These are phyloP conservation scores for Phytophthora palmivora DNA, from an alignment of 352 stramenopile species.

Conservation along the genomic window DNA sequence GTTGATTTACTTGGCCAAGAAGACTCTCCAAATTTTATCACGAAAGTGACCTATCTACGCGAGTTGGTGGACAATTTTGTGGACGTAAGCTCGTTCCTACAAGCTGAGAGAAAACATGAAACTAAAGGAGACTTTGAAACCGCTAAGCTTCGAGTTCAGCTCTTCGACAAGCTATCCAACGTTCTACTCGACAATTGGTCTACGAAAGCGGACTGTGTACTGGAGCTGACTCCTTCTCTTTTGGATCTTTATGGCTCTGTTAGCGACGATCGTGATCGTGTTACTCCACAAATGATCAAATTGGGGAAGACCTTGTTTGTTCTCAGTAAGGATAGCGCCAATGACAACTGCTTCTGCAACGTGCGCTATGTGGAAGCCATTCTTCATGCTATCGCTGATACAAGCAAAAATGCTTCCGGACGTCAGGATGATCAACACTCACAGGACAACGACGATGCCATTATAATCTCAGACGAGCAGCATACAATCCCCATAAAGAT, in stretches of 20 bases:
- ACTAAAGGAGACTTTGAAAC: background rate
- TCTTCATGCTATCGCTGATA: constrained; percentile 47
- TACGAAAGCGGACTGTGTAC: constrained; percentile 33
- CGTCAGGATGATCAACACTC: constrained; percentile 10
- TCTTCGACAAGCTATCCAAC: constrained; percentile 38
- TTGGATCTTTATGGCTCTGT: constrained; percentile 43
- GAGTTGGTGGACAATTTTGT: constrained; percentile 31
- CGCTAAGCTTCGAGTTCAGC: constrained; percentile 24
- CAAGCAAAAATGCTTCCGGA: constrained; percentile 13
- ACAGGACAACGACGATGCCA: constrained; percentile 4
- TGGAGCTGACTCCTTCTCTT: constrained; percentile 51
- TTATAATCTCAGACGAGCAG: constrained; percentile 2
- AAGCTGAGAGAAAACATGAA: constrained; percentile 13
- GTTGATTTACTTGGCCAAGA: constrained; percentile 18
- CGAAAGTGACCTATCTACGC: constrained; percentile 21
- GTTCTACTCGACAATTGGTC: constrained; percentile 44
- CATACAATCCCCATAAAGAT: constrained; percentile 35
- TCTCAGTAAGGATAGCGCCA: constrained; percentile 72
- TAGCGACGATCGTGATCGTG: constrained; percentile 5
- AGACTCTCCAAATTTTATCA: constrained; percentile 1
- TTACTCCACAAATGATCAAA: constrained; percentile 27
- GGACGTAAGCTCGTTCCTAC: constrained; percentile 42
- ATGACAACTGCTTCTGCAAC: constrained; percentile 72
- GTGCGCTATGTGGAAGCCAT: constrained; percentile 71
- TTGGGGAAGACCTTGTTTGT: constrained; percentile 75